Percentiles rank a stretch among this genome's conserved stretches.
These are phyloP conservation scores for Polyplosphaeria fusca DNA, from an alignment of 495 filamentous ascomycete genomes.

Conservation along the genomic window DNA sequence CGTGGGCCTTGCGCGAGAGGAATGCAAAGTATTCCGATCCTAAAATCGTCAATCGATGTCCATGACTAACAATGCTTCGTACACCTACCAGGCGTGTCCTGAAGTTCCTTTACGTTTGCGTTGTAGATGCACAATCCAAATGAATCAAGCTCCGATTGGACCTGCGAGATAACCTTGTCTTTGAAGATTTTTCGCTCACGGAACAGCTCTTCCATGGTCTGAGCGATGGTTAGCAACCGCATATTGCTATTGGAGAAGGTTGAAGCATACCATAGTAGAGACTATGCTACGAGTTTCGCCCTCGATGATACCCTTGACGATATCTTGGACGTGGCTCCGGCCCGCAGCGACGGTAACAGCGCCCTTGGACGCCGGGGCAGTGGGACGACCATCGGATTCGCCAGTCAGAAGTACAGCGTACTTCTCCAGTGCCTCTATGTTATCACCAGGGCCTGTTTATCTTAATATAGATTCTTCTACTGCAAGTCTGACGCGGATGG, in stretches of 20 bases:
- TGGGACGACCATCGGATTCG: slow-evolving; percentile 44
- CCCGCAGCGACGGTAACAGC: slow-evolving; percentile 38
- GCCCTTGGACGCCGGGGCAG: slow-evolving; percentile 36
- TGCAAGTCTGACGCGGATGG: too few species aligned
- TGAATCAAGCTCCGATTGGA: slow-evolving; percentile 69
- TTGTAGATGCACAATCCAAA: slow-evolving; percentile 74
- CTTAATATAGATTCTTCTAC: too few species aligned
- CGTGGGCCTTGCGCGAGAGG: slow-evolving; percentile 75
- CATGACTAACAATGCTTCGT: too few species aligned
- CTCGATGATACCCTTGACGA: slow-evolving; percentile 85
- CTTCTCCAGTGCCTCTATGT: slow-evolving; percentile 62
- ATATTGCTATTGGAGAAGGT: too few species aligned
- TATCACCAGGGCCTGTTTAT: slow-evolving; percentile 70
- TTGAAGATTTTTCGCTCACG: slow-evolving; percentile 78
- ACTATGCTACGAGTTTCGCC: slow-evolving; percentile 78
- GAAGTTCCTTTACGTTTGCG: slow-evolving; percentile 78
- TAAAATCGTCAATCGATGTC: too few species aligned
- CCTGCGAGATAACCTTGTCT: slow-evolving; percentile 69
- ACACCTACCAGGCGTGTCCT: slow-evolving; percentile 73
- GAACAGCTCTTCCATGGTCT: slow-evolving; percentile 87
- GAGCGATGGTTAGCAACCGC: too few species aligned
- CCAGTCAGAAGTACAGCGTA: slow-evolving; percentile 74
- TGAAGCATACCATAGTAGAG: slow-evolving; percentile 70
- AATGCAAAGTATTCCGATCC: slow-evolving; percentile 75
- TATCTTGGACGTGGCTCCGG: slow-evolving; percentile 71